These are phyloP conservation scores for Globisporangium acanthophoron DNA, from an alignment of 352 stramenopile species.

Conservation along the genomic window DNA sequence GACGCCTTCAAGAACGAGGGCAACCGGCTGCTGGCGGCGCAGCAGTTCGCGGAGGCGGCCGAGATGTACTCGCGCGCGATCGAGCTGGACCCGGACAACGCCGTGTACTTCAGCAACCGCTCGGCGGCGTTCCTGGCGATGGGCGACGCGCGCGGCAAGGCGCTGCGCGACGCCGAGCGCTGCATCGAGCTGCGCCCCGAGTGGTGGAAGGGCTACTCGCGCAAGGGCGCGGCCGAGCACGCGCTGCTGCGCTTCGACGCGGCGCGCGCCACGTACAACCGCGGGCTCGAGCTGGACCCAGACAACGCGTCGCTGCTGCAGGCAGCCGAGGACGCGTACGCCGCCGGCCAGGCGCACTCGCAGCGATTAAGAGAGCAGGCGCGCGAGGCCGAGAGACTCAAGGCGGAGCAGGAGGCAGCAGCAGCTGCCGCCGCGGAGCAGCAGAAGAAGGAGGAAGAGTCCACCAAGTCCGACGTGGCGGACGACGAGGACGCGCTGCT, in stretches of 20 bases:
- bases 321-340: constrained; percentile 65
- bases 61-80: constrained; percentile 83
- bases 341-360: constrained; percentile 64
- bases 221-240: constrained; percentile 76
- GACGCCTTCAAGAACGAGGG: constrained; percentile 83
- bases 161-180: constrained; percentile 65
- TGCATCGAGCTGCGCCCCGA: constrained; percentile 75
- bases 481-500: constrained; percentile 57
- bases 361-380: constrained; percentile 45
- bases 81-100: constrained; percentile 79
- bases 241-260: constrained; percentile 70
- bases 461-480: constrained; percentile 7
- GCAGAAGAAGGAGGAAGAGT: constrained; percentile 12
- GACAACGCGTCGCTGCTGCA: constrained; percentile 66
- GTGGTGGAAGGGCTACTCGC: constrained; percentile 87
- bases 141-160: constrained; percentile 76
- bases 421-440: constrained; percentile 2
- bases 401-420: constrained; percentile 31
- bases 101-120: constrained; percentile 84
- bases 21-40: constrained; percentile 62
- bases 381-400: constrained; percentile 33
- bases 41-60: constrained; percentile 58
- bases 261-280: constrained; percentile 64
- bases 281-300: constrained; percentile 55
- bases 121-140: constrained; percentile 77